Conservation (phyloP, 2,329 filamentous ascomycete genomes). For the Aaosphaeria pasadenensis region DNA sequence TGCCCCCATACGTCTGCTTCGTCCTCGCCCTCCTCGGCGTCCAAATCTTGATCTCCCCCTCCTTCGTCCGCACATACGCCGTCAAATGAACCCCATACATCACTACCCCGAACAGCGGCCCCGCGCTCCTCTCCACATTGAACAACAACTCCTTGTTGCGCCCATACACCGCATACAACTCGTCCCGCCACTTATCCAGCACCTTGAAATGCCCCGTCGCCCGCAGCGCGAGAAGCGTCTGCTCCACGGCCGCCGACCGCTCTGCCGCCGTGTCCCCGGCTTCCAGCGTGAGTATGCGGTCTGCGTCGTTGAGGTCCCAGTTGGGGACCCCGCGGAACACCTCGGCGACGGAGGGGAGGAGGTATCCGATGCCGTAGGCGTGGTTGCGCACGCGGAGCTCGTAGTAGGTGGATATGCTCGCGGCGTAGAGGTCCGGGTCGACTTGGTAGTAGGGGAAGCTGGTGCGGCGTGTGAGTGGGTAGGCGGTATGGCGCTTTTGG, state of each 20-base stretch:
- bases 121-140: slow-evolving; percentile 41
- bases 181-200: slow-evolving; percentile 50
- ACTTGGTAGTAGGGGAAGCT: slow-evolving; percentile 76
- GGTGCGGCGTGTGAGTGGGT: background rate
- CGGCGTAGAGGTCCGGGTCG: slow-evolving; percentile 55
- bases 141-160: slow-evolving; percentile 39
- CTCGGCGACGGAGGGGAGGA: slow-evolving; percentile 60
- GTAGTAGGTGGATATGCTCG: slow-evolving; percentile 55
- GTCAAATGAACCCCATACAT: slow-evolving; percentile 44
- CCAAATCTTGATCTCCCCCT: slow-evolving; percentile 73
- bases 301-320: slow-evolving; percentile 58
- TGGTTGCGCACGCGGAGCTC: slow-evolving; percentile 66
- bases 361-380: slow-evolving; percentile 59
- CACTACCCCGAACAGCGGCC: slow-evolving; percentile 43
- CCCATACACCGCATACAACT: slow-evolving; percentile 43
- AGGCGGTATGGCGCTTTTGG: background rate
- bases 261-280: slow-evolving; percentile 57
- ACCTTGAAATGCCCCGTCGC: slow-evolving; percentile 69
- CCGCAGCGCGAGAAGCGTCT: slow-evolving; percentile 66
- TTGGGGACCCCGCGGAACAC: slow-evolving; percentile 54
- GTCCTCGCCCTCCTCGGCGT: slow-evolving; percentile 70
- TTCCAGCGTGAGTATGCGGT: slow-evolving; percentile 64
- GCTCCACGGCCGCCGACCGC: slow-evolving; percentile 57
- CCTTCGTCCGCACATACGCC: slow-evolving; percentile 34
- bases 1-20: slow-evolving; percentile 87